Base-by-base conservation (phyloP, 257 asterid species). In the Capsicum rhomboideum region DNA sequence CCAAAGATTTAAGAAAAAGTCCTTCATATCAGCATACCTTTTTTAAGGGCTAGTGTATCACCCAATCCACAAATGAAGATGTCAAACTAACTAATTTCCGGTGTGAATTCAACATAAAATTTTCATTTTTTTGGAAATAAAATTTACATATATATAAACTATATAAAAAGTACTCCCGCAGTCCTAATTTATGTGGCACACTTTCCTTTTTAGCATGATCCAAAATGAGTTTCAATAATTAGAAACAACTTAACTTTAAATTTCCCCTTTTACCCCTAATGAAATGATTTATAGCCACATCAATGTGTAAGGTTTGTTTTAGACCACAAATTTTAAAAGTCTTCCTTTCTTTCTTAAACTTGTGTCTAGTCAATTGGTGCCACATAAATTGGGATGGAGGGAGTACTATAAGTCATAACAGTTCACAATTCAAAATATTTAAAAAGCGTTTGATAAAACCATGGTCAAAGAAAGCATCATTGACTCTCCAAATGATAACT, bases 1-100 rank as follows among this genome's bases (percentile, higher is more conserved):
- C 96, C 95, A 88, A 85, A 87, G 86, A 59, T 87, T 90, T 64
- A 78, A 86, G 67, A 83, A 34, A 85, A 71, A 84, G 34, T 42
- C 18, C 17, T 42, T 71, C 54, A 42, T 5, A 71, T 71, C 55
- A 71, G 79, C 78, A 37, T 68, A 42, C 79, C 53, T n/a, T 37
- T 69, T 53, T 69, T 40, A 18, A 69, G 20, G 79, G 28, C 26
- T n/a, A 71, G 34, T 42, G n/a, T 20, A n/a, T 37, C 79, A 40
- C 18, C 54, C 54, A 69, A 71, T 71, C 54, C 14, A n/a, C 12
- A 71, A 18, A 71, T 40, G 53, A 71, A 40, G 52, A 34, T 16
- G 77, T 34, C 77, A 34, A 68, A 34, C 77, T 68, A 17, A 31
- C 75, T 66, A 66, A 68, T 68, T 68, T 37, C 44, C 37, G 49